These are phyloP conservation scores for Marchantia paleacea DNA, from an alignment of 225 moss, liverwort and hornwort species.

Conservation along the genomic window DNA sequence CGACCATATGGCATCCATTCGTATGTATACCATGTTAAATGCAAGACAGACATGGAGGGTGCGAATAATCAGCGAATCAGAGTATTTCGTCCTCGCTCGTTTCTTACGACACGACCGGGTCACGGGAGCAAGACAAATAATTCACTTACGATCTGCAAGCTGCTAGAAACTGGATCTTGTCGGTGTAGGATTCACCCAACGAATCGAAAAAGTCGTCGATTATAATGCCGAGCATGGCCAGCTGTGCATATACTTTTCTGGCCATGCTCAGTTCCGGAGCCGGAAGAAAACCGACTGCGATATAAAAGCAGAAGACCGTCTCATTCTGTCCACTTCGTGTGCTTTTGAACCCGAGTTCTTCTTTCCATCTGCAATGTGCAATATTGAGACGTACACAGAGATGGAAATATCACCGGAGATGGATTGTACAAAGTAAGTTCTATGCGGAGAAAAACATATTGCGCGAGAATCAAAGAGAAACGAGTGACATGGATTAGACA, in stretches of 20 bases:
- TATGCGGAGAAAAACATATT: neutral
- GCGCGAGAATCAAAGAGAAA: neutral
- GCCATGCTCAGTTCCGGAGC: constrained; percentile 50
- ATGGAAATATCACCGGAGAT: too few species aligned
- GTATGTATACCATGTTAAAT: too few species aligned
- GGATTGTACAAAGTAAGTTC: too few species aligned
- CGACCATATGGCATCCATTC: too few species aligned
- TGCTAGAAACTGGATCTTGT: neutral
- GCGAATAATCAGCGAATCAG: too few species aligned
- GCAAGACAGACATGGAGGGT: too few species aligned
- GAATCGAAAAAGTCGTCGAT: constrained; percentile 61
- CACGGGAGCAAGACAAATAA: neutral
- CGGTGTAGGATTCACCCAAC: constrained; percentile 31
- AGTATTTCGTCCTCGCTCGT: too few species aligned
- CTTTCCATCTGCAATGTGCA: constrained; percentile 41
- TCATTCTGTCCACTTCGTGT: constrained; percentile 43
- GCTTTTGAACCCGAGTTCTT: constrained; percentile 39
- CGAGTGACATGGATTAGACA: neutral
- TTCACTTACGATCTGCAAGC: constrained; percentile 19
- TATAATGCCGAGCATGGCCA: constrained; percentile 36
- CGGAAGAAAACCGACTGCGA: constrained; percentile 42
- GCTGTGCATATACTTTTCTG: constrained; percentile 40
- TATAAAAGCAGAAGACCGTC: constrained; percentile 44
- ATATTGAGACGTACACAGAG: too few species aligned
- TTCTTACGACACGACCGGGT: too few species aligned